These are phyloP conservation scores for Colletotrichum theobromicola DNA, from an alignment of 2,329 filamentous ascomycete genomes.

Conservation along the genomic window DNA sequence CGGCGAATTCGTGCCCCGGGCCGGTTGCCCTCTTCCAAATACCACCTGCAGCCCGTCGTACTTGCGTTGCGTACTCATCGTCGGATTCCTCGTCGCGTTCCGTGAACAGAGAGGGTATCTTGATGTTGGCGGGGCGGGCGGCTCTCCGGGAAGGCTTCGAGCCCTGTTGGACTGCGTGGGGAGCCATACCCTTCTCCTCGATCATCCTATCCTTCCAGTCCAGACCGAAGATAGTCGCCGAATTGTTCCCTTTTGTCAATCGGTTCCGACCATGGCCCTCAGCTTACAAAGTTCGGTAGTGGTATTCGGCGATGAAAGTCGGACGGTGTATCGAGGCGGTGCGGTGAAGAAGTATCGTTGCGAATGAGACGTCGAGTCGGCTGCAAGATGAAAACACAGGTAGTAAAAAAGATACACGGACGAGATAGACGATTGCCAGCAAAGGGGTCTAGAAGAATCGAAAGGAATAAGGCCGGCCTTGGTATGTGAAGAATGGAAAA, in stretches of 20 bases:
- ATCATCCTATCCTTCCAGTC: constrained; percentile 18
- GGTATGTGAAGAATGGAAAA: constrained; percentile 7
- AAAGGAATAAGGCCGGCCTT: constrained; percentile 23
- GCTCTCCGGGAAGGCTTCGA: background rate
- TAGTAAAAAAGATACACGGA: background rate
- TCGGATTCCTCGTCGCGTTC: constrained; percentile 13
- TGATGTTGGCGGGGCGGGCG: constrained; percentile 4
- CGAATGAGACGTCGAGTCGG: background rate
- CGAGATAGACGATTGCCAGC: constrained; percentile 17
- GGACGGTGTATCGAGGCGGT: background rate
- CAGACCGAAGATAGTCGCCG: constrained; percentile 13
- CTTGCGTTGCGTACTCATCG: constrained; percentile 9
- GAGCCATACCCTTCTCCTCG: constrained; percentile 12
- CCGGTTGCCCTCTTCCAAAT: constrained; percentile 1
- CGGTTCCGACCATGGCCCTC: constrained; percentile 15
- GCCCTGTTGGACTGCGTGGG: constrained; percentile 3
- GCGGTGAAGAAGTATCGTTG: background rate
- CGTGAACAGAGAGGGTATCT: background rate
- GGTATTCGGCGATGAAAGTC: background rate
- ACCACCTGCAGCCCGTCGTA: constrained; percentile 9
- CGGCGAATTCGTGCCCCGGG: background rate
- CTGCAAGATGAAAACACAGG: background rate
- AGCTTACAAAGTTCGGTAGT: background rate
- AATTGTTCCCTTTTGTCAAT: constrained; percentile 13
- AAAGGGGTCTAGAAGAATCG: constrained; percentile 17